Conservation (phyloP, 2,329 filamentous ascomycete genomes). For the Stagonosporopsis vannaccii region DNA sequence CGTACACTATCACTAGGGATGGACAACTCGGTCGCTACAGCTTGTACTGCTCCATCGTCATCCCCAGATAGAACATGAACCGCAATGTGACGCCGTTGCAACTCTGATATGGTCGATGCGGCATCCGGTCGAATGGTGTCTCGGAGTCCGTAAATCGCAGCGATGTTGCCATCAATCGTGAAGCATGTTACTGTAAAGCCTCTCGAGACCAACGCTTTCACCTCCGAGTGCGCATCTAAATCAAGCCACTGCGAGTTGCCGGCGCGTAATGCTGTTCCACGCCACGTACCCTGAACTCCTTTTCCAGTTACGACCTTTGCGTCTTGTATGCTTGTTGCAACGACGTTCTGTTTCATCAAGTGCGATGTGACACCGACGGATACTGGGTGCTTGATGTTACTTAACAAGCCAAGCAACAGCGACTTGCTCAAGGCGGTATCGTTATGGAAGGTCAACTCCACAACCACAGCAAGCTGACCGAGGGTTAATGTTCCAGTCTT, state of each 20-base stretch:
- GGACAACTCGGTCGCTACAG: constrained; percentile 49
- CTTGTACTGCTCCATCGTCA: constrained; percentile 57
- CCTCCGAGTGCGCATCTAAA: constrained; percentile 54
- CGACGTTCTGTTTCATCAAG: constrained; percentile 42
- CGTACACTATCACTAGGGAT: constrained; percentile 52
- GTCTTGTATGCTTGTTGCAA: constrained; percentile 14
- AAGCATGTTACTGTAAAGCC: constrained; percentile 59
- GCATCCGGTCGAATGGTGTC: constrained; percentile 60
- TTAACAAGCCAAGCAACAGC: constrained; percentile 51
- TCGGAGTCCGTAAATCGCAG: constrained; percentile 60
- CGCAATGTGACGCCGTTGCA: constrained; percentile 56
- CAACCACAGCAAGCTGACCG: constrained; percentile 57
- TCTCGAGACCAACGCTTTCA: constrained; percentile 34
- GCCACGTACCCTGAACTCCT: constrained; percentile 53
- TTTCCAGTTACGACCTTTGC: constrained; percentile 52
- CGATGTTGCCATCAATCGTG: constrained; percentile 54
- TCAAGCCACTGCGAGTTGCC: constrained; percentile 60
- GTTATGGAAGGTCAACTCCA: constrained; percentile 31
- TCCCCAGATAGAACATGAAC: constrained; percentile 67
- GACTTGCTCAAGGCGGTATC: constrained; percentile 9
- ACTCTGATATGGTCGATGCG: constrained; percentile 57
- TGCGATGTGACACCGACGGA: constrained; percentile 57
- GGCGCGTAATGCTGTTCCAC: constrained; percentile 46
- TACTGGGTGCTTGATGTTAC: constrained; percentile 59
- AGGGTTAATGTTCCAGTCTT: constrained; percentile 79